Evolutionary conservation across 2,329 filamentous ascomycete species (phyloP).

Genomic region (Monosporascus sp.): DNA sequence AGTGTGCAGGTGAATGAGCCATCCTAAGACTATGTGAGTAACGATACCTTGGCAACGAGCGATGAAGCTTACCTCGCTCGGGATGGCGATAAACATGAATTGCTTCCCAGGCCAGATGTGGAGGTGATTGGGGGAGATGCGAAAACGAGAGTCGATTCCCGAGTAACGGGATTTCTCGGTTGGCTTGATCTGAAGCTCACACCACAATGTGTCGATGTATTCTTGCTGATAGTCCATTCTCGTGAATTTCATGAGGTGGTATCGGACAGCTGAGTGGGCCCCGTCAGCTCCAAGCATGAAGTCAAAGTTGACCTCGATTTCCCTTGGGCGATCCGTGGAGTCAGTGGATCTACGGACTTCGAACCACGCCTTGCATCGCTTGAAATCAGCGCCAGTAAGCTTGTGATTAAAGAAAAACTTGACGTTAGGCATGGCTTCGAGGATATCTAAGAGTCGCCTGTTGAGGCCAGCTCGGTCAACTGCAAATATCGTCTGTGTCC

Average conservation of each 20-base stretch:
- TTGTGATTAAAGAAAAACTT: conserved; percentile 92
- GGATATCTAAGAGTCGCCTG: conserved; percentile 72
- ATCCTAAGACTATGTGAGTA: conserved; percentile 47
- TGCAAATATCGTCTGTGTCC: conserved; percentile 67
- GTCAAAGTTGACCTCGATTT: conserved; percentile 84
- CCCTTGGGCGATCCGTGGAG: conserved; percentile 45
- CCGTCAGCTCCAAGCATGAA: conserved; percentile 93
- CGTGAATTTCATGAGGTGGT: conserved; percentile 92
- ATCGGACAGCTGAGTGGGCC: conserved; percentile 84
- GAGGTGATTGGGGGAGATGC: conserved; percentile 84
- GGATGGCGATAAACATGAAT: conserved; percentile 98
- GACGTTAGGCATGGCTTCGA: conserved; percentile 83
- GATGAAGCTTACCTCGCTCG: conserved; percentile 48
- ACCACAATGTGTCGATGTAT: conserved; percentile 97
- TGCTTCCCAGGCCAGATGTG: conserved; percentile 95
- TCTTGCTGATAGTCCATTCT: conserved; percentile 88
- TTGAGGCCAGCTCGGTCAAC: conserved; percentile 83
- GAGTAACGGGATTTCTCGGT: conserved; percentile 21
- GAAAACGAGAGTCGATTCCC: conserved; percentile 48
- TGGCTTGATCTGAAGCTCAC: conserved; percentile 80
- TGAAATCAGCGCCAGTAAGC: conserved; percentile 83
- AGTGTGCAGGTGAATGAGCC: conserved; percentile 93
- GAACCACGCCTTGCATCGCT: conserved; percentile 77
- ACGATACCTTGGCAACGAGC: neutral
- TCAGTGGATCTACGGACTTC: conserved; percentile 46